Evolutionary conservation across 140 eudicot genomes (phyloP).

Genomic region (Ambrosia hybrid): DNA sequence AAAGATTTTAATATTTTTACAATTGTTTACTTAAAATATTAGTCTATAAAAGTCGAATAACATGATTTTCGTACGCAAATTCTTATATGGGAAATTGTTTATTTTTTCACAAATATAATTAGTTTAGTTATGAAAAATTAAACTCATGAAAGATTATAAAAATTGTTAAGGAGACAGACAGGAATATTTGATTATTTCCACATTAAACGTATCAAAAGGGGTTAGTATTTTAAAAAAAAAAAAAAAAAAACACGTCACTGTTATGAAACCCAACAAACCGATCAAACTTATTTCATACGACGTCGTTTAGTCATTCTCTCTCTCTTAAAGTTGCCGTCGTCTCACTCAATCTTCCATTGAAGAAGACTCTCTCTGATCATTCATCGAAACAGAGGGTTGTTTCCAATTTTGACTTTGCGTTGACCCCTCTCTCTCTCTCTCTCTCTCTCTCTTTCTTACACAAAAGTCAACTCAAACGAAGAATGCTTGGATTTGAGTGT

Average conservation of each 20-base stretch:
- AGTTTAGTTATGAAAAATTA: background rate
- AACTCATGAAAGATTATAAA: background rate
- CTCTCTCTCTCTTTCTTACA: constrained; percentile 26
- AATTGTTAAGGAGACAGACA: background rate
- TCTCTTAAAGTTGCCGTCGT: constrained; percentile 34
- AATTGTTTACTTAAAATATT: no score
- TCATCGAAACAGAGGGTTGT: background rate
- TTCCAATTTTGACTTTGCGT: background rate
- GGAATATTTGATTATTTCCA: background rate
- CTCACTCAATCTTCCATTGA: constrained; percentile 46
- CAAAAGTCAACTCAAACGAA: constrained; percentile 7
- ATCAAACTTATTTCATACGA: constrained; percentile 11
- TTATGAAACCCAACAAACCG: constrained; percentile 21
- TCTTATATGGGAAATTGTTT: no score
- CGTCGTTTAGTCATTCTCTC: constrained; percentile 1
- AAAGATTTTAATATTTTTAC: no score
- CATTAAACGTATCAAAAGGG: constrained; percentile 1
- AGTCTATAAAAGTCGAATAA: no score
- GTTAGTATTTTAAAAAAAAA: no score
- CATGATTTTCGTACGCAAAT: no score
- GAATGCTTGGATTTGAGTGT: constrained; percentile 59
- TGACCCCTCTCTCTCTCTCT: background rate
- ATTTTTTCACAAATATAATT: no score
- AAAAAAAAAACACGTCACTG: no score
- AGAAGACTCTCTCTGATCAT: background rate